Evolutionary conservation across 306 rosid species (phyloP).

Genomic region (Mimosa pudica): DNA sequence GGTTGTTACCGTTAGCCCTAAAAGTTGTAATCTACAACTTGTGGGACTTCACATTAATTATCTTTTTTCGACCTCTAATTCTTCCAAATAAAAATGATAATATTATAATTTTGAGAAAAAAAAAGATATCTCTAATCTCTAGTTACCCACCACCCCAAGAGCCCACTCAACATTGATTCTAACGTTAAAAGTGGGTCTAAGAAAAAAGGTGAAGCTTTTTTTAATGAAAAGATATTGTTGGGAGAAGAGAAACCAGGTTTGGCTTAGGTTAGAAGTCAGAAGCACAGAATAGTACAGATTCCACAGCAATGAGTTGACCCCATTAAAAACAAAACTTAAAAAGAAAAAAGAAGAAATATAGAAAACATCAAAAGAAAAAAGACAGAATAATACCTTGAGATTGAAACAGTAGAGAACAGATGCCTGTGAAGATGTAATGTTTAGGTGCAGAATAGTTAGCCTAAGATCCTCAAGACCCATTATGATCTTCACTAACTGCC

Average conservation of each 20-base stretch:
- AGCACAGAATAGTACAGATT: conserved; percentile 35
- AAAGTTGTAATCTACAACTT: too few species aligned
- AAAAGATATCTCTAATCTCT: too few species aligned
- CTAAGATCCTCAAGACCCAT: conserved; percentile 81
- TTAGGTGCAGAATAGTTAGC: conserved; percentile 82
- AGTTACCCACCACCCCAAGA: background rate
- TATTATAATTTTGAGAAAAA: background rate
- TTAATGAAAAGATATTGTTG: conserved; percentile 15
- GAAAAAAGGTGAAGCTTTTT: background rate
- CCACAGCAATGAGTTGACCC: conserved; percentile 37
- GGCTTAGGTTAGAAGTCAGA: conserved; percentile 58
- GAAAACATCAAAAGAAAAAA: background rate
- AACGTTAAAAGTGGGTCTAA: background rate
- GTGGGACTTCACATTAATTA: too few species aligned
- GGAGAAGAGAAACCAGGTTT: conserved; percentile 40
- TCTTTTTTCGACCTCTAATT: too few species aligned
- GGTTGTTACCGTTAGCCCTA: too few species aligned
- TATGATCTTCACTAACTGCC: conserved; percentile 72
- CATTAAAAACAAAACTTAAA: background rate
- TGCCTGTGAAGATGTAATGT: conserved; percentile 65
- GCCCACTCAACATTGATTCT: background rate
- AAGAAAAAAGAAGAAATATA: background rate
- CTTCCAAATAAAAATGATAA: too few species aligned
- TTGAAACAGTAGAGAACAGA: conserved; percentile 82
- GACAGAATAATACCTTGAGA: conserved; percentile 78